Evolutionary conservation across 176 grass and related monocot genomes (phyloP).

Genomic region (Ensete ventricosum): DNA sequence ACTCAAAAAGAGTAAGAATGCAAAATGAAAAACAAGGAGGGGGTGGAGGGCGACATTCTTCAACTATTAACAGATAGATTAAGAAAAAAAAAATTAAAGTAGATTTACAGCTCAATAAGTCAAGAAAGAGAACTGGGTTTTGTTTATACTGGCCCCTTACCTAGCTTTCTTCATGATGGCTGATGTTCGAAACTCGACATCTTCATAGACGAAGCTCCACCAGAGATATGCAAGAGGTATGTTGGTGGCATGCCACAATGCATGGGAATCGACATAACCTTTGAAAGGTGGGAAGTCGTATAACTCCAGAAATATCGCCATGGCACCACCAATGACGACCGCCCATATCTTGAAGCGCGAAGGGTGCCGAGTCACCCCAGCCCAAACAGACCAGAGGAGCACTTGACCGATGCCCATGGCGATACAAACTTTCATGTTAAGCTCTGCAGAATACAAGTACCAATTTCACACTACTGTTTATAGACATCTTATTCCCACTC

Average conservation of each 20-base stretch:
- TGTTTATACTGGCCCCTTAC: constrained; percentile 15
- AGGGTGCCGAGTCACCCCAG: constrained; percentile 46
- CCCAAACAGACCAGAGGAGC: constrained; percentile 72
- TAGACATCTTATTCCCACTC: neutral
- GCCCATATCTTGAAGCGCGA: constrained; percentile 53
- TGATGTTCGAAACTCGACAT: constrained; percentile 58
- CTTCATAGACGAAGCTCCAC: constrained; percentile 86
- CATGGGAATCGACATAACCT: constrained; percentile 72
- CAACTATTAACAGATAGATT: neutral
- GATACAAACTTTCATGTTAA: constrained; percentile 71
- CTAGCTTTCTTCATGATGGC: constrained; percentile 58
- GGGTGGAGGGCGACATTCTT: neutral
- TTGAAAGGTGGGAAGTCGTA: constrained; percentile 62
- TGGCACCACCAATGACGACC: constrained; percentile 32
- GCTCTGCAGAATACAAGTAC: constrained; percentile 28
- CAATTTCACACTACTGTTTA: neutral
- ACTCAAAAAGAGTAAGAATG: neutral
- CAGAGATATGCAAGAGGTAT: constrained; percentile 61
- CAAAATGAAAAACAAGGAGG: neutral
- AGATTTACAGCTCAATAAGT: constrained; percentile 12
- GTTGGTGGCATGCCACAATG: constrained; percentile 38
- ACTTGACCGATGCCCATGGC: constrained; percentile 38
- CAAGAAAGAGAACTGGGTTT: neutral
- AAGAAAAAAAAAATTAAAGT: neutral
- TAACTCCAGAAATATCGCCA: constrained; percentile 42